phyloP scores from a whole-genome alignment of 2,329 filamentous ascomycete species.

The Myrmaecium sp. region DNA sequence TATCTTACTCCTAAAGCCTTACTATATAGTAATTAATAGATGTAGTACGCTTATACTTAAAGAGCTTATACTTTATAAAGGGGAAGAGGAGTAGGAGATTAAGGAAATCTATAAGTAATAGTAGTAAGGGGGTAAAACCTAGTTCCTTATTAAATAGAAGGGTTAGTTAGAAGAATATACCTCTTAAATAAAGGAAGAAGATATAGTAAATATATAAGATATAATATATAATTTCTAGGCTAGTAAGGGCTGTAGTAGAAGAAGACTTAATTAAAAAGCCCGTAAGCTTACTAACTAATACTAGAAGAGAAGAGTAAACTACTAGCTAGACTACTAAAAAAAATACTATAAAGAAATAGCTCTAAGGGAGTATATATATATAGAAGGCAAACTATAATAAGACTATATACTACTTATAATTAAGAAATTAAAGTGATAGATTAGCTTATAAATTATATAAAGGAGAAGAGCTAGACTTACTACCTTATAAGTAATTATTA shows the following conservation, averaged over 20 bases:
- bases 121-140: no score
- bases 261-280: not conserved
- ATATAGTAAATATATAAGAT: not conserved
- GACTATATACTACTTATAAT: no score
- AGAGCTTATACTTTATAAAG: not conserved
- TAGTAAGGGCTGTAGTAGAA: no score
- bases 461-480: constrained; percentile 1
- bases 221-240: not conserved
- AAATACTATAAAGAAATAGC: not conserved
- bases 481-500: not conserved
- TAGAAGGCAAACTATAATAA: no score
- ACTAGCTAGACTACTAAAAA: no score
- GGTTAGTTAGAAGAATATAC: constrained; percentile 1
- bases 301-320: constrained; percentile 1
- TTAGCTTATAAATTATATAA: no score
- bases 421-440: no score
- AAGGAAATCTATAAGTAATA: not conserved
- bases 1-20: not conserved
- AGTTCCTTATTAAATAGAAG: no score
- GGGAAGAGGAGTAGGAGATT: not conserved
- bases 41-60: not conserved
- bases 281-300: not conserved
- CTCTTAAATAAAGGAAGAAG: not conserved
- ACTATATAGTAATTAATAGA: not conserved
- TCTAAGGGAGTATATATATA: no score